phyloP scores from a whole-genome alignment of 108 stramenopile genomes.

The Nannochloropsis gaditana region DNA sequence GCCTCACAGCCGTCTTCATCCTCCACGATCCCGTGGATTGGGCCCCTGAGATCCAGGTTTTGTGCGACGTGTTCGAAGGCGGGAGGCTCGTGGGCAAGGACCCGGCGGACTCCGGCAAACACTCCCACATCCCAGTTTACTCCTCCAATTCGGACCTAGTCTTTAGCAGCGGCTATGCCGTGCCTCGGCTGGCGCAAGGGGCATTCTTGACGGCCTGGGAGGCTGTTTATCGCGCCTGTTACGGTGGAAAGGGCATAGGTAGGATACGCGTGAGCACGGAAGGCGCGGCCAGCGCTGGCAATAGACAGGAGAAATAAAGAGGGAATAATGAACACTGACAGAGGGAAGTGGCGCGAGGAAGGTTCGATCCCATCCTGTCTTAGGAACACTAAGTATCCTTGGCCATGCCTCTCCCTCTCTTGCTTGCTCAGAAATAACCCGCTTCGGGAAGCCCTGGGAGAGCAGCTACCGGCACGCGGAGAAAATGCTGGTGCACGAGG shows the following conservation, averaged over 20 bases:
- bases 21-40: slow-evolving; percentile 1
- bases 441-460: not conserved
- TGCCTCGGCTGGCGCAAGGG: not conserved
- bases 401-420: not conserved
- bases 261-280: not conserved
- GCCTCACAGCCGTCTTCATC: not conserved
- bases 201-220: not conserved
- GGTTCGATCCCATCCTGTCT: no score
- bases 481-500: slow-evolving; percentile 3
- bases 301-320: no score
- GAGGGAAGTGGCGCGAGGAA: no score
- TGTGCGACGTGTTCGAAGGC: not conserved
- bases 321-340: no score
- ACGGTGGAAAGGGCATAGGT: not conserved
- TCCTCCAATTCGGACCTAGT: not conserved
- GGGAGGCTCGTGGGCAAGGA: not conserved
- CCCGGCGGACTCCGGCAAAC: not conserved
- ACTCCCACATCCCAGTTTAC: not conserved
- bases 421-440: not conserved
- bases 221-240: not conserved
- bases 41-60: slow-evolving; percentile 17
- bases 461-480: not conserved
- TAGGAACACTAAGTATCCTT: no score
- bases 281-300: no score
- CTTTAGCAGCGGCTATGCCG: not conserved